phyloP scores from a whole-genome alignment of 352 stramenopile species.

The Globisporangium polare region DNA sequence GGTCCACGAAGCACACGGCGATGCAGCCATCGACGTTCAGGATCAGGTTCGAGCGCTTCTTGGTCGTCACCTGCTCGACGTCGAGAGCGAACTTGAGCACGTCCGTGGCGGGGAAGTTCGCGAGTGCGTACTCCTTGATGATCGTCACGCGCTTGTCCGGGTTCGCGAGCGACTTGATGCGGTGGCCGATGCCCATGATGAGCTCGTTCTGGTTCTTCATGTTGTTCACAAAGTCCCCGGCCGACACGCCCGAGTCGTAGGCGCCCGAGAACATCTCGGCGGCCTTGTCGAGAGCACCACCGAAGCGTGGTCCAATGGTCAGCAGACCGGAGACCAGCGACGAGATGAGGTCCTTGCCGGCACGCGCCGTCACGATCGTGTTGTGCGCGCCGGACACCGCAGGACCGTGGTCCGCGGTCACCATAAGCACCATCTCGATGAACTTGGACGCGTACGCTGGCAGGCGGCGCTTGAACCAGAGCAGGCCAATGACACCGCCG shows the following conservation, averaged over 20 bases:
- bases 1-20: constrained; percentile 95
- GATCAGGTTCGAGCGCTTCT: constrained; percentile 97
- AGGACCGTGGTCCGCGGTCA: constrained; percentile 95
- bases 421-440: constrained; percentile 98
- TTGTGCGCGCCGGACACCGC: constrained; percentile 96
- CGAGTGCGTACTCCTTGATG: constrained; percentile 94
- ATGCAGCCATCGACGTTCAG: constrained; percentile 98
- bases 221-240: constrained; percentile 91
- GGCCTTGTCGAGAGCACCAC: constrained; percentile 93
- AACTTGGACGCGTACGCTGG: constrained; percentile 92
- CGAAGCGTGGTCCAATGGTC: constrained; percentile 96
- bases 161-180: constrained; percentile 95
- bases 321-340: constrained; percentile 94
- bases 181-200: constrained; percentile 97
- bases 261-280: constrained; percentile 91
- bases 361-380: constrained; percentile 93
- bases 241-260: constrained; percentile 85
- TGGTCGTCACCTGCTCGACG: constrained; percentile 96
- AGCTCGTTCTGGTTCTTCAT: constrained; percentile 95
- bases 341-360: constrained; percentile 96
- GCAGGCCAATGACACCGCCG: constrained; percentile 91
- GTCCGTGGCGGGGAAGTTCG: constrained; percentile 92
- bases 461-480: constrained; percentile 95
- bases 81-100: constrained; percentile 95
- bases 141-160: constrained; percentile 96